Conservation (phyloP, 139 green algal genomes). For the Coccomyxa sp. region DNA sequence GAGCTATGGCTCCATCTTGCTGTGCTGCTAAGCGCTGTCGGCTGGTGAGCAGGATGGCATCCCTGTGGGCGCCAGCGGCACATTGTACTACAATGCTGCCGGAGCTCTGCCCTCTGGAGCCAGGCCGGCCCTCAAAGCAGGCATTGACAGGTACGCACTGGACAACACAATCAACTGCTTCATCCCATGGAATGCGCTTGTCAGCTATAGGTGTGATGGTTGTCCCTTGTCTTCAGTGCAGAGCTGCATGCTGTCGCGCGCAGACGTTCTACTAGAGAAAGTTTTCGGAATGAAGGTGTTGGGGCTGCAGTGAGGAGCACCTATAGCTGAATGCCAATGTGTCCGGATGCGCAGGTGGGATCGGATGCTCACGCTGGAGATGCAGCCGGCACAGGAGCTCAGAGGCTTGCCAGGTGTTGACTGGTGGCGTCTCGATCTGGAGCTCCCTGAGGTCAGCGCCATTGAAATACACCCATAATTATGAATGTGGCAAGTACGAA, state of each 20-base stretch:
- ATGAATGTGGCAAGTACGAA: too few species aligned
- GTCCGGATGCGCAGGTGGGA: conserved; percentile 80
- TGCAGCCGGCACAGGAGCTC: conserved; percentile 28
- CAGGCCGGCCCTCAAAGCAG: too few species aligned
- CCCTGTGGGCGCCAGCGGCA: not conserved
- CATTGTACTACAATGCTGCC: conserved; percentile 67
- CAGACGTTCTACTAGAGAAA: too few species aligned
- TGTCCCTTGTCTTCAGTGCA: too few species aligned
- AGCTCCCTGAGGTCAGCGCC: conserved; percentile 3
- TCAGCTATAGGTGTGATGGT: not conserved
- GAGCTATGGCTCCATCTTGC: too few species aligned
- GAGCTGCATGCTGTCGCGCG: conserved; percentile 10
- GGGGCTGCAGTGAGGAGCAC: not conserved
- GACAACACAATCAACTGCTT: too few species aligned
- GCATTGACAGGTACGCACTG: too few species aligned
- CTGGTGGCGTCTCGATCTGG: conserved; percentile 21
- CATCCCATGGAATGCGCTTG: conserved; percentile 13
- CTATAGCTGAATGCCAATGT: not conserved
- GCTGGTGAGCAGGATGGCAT: conserved; percentile 3
- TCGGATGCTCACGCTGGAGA: conserved; percentile 43
- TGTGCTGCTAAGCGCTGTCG: not conserved
- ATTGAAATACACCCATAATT: not conserved
- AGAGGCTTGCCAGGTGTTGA: conserved; percentile 14
- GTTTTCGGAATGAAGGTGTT: too few species aligned
- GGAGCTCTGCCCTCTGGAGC: conserved; percentile 23